Evolutionary conservation across 2,329 filamentous ascomycete genomes (phyloP).

Genomic region (Lachnellula cervina): DNA sequence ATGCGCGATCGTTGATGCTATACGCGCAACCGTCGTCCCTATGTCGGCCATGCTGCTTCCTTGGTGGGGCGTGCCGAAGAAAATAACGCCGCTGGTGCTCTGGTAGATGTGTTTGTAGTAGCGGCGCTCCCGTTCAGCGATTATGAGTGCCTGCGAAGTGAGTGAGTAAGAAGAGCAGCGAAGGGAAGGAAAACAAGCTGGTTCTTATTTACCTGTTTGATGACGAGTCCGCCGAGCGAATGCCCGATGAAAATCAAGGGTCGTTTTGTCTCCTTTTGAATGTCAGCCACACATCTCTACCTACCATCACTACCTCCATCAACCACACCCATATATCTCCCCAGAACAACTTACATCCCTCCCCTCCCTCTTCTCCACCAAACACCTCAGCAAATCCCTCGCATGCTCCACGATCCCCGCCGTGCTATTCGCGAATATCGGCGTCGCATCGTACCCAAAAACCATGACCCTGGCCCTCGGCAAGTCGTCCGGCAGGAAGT

Average conservation of each 20-base stretch:
- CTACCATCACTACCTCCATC: not conserved
- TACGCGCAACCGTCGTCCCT: conserved; percentile 7
- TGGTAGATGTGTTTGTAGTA: conserved; percentile 7
- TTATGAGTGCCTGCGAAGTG: conserved; percentile 10
- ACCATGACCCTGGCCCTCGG: conserved; percentile 31
- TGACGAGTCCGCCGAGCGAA: conserved; percentile 14
- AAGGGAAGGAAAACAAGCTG: not conserved
- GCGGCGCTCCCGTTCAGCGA: conserved; percentile 4
- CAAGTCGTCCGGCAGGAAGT: conserved; percentile 29
- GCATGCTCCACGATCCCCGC: conserved; percentile 17
- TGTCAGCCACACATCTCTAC: not conserved
- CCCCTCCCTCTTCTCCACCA: not conserved
- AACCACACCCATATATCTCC: not conserved
- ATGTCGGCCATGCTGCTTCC: conserved; percentile 11
- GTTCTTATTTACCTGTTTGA: conserved; percentile 2
- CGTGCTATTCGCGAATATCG: conserved; percentile 7
- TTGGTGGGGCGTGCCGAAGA: conserved; percentile 21
- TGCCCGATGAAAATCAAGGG: conserved; percentile 19
- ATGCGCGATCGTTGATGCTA: conserved; percentile 3
- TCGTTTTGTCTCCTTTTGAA: conserved; percentile 3
- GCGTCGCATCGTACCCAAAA: conserved; percentile 34
- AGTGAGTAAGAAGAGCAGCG: not conserved
- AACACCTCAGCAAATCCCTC: conserved; percentile 9
- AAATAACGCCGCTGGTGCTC: conserved; percentile 8
- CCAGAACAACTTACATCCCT: not conserved